Evolutionary conservation across 2,329 filamentous ascomycete species (phyloP).

Genomic region (Venturia aucupariae): DNA sequence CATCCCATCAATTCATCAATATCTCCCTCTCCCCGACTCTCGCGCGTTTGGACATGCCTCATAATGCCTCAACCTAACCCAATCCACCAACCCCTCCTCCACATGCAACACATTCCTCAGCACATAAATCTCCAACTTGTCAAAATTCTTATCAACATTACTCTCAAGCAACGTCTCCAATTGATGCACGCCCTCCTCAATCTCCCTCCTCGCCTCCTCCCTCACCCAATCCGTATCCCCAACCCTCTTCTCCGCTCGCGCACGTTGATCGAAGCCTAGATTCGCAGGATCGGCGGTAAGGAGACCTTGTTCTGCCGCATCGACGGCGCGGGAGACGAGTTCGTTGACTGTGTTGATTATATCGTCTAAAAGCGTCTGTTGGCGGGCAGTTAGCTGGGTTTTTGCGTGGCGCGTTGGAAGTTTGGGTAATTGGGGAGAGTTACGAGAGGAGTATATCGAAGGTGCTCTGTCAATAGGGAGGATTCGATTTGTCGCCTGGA

Average conservation of each 20-base stretch:
- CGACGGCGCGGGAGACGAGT: constrained; percentile 80
- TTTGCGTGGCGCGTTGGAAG: constrained; percentile 9
- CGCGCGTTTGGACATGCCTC: constrained; percentile 36
- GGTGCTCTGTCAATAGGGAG: constrained; percentile 82
- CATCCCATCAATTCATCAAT: background rate
- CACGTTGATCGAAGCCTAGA: constrained; percentile 63
- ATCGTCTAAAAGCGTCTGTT: constrained; percentile 85
- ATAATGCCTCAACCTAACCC: constrained; percentile 80
- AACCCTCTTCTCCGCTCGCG: constrained; percentile 37
- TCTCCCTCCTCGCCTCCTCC: constrained; percentile 53
- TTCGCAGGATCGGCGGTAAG: constrained; percentile 61
- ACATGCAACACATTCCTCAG: constrained; percentile 60
- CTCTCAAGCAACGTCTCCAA: constrained; percentile 41
- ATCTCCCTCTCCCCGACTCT: background rate
- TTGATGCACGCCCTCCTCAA: constrained; percentile 64
- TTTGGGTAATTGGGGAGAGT: constrained; percentile 24
- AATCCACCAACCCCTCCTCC: constrained; percentile 57
- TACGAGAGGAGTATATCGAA: constrained; percentile 88
- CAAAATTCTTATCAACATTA: constrained; percentile 42
- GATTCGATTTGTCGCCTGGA: constrained; percentile 37
- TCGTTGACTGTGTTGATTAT: constrained; percentile 96
- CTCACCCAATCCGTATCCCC: constrained; percentile 31
- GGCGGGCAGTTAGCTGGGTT: constrained; percentile 13
- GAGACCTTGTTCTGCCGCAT: constrained; percentile 77
- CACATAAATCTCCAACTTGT: constrained; percentile 62